Evolutionary conservation across 352 stramenopile genomes (phyloP).

Genomic region (Phytopythium ostracodes): DNA sequence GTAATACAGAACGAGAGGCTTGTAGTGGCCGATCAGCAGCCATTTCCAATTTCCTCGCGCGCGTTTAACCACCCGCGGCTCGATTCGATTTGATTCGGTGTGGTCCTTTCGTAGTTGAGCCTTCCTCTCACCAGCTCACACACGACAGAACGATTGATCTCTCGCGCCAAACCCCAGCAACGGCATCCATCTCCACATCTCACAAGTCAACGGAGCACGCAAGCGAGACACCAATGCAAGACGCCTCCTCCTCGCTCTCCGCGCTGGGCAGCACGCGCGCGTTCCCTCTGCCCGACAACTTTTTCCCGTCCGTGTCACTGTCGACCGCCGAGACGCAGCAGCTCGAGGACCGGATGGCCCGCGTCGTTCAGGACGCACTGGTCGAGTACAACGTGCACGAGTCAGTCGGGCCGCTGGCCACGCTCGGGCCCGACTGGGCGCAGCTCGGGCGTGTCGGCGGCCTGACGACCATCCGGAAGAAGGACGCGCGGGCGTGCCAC

Average conservation of each 20-base stretch:
- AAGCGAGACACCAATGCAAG: background rate
- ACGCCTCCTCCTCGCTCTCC: background rate
- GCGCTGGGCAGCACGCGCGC: background rate
- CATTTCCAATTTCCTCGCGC: background rate
- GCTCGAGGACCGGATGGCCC: constrained; percentile 22
- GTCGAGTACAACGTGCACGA: constrained; percentile 31
- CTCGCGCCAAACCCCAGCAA: too few relatives aligned
- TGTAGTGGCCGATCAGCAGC: background rate
- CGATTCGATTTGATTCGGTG: background rate
- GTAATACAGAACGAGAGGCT: too few relatives aligned
- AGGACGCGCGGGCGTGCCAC: constrained; percentile 15
- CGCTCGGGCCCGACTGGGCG: constrained; percentile 14
- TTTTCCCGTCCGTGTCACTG: constrained; percentile 33
- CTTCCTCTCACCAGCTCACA: background rate
- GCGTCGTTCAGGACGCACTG: constrained; percentile 19
- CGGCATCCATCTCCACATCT: too few relatives aligned
- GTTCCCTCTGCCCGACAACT: constrained; percentile 39
- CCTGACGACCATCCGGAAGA: constrained; percentile 26
- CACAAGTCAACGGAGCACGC: background rate
- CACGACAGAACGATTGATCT: too few relatives aligned
- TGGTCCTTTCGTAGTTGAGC: background rate
- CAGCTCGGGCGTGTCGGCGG: constrained; percentile 23
- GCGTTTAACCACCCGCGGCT: too few relatives aligned
- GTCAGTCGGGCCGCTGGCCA: constrained; percentile 9
- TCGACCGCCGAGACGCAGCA: constrained; percentile 25